Percentiles rank a stretch among this genome's conserved stretches.
These are phyloP conservation scores for Tetrapisispora phaffii DNA, from an alignment of 805 yeast genomes.

Conservation along the genomic window DNA sequence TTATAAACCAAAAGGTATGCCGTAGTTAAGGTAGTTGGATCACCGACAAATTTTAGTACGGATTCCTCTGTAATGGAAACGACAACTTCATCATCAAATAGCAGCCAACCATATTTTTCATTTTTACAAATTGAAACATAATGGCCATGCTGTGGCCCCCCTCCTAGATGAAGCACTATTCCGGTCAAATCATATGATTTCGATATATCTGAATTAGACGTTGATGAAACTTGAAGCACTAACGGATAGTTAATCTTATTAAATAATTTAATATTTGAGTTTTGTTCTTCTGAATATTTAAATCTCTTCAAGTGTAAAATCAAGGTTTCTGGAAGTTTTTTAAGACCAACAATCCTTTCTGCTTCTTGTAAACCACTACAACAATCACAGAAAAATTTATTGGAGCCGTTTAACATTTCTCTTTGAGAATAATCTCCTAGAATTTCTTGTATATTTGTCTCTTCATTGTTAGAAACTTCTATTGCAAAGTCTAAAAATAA, in stretches of 20 bases:
- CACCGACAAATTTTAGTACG: slow-evolving; percentile 81
- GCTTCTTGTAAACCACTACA: slow-evolving; percentile 93
- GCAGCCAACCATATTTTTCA: slow-evolving; percentile 71
- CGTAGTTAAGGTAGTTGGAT: slow-evolving; percentile 76
- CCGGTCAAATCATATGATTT: slow-evolving; percentile 73
- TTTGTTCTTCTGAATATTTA: slow-evolving; percentile 77
- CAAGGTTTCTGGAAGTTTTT: slow-evolving; percentile 64
- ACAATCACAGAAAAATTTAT: slow-evolving; percentile 86
- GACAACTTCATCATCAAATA: slow-evolving; percentile 92
- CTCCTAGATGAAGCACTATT: slow-evolving; percentile 89
- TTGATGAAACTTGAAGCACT: slow-evolving; percentile 53
- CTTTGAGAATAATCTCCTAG: slow-evolving; percentile 52
- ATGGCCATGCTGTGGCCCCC: slow-evolving; percentile 97
- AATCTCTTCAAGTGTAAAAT: slow-evolving; percentile 85
- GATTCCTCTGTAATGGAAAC: slow-evolving; percentile 77
- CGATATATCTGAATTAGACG: slow-evolving; percentile 31
- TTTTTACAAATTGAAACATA: slow-evolving; percentile 82
- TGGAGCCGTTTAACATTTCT: slow-evolving; percentile 76
- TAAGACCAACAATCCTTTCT: slow-evolving; percentile 74
- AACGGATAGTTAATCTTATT: slow-evolving; percentile 77
- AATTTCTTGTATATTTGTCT: slow-evolving; percentile 52
- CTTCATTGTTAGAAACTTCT: slow-evolving; percentile 66
- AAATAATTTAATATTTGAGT: slow-evolving; percentile 75
- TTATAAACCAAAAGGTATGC: slow-evolving; percentile 85
- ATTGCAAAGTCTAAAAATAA: slow-evolving; percentile 77